Evolutionary conservation across 73 alveolate species (phyloP), one percentile per base, ranked within the genome.

Genomic region (Loxodes magnus): DNA sequence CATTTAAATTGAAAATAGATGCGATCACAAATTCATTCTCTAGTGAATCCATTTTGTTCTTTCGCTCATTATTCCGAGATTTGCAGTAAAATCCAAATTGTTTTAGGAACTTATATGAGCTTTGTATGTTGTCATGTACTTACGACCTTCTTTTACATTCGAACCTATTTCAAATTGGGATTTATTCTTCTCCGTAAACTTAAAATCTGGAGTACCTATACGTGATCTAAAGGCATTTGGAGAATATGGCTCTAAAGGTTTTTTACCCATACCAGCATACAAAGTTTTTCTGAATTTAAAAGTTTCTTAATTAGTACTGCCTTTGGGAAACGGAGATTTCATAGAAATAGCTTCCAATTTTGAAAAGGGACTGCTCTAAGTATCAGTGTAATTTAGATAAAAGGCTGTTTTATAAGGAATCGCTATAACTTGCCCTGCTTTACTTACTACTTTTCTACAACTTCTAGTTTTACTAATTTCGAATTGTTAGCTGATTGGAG

Each of bases 231-330:
- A 49, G 16, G 79, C 75, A 39, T 34, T 7, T 0, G 87, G 84
- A 29, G 41, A 30, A 55, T 80, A 80, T 4, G 84, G 72, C 49
- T 62, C 79, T 26, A 74, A 53, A 12, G 85, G 85, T 41, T 80
- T 80, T 60, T 59, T 71, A 1, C 43, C 42, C 93, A 73, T 73
- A n/a, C 93, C 93, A 14, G 75, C 78, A 43, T 79, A 87, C 52
- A 39, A 35, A 19, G 37, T 35, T 19, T 33, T 23, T 50, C 56
- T 50, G 23, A 35, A 20, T 19, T 41, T 39, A 36, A 17, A 62
- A 24, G 72, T 35, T 2, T 16, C 20, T 31, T 62, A 41, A 53
- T n/a, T n/a, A n/a, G n/a, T n/a, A n/a, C n/a, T n/a, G n/a, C n/a
- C n/a, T n/a, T n/a, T n/a, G n/a, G n/a, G n/a, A n/a, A n/a, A n/a